Conservation (phyloP, 148 eudicot genomes). For the Chenopodium album region DNA sequence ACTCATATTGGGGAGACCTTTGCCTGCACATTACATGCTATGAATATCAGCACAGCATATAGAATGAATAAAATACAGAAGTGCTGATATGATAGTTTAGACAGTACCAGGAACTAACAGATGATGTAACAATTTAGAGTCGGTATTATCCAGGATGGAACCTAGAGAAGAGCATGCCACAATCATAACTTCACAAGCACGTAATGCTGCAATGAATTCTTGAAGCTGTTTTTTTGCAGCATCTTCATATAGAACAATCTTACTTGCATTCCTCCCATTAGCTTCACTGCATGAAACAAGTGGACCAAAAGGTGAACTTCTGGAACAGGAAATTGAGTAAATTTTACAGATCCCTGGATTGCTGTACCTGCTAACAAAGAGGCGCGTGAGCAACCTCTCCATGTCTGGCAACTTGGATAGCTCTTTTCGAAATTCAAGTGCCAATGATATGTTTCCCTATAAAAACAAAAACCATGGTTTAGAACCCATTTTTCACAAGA, state of each 20-base stretch:
- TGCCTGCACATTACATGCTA: constrained; percentile 47
- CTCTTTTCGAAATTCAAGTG: constrained; percentile 77
- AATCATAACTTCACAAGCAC: constrained; percentile 80
- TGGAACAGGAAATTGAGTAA: constrained; percentile 8
- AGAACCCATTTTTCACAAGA: background rate
- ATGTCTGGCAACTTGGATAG: constrained; percentile 81
- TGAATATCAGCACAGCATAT: constrained; percentile 19
- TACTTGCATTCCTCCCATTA: constrained; percentile 84
- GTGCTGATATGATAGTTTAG: constrained; percentile 3
- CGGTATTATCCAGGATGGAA: constrained; percentile 54
- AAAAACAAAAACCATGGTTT: constrained; percentile 29
- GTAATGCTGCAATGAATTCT: constrained; percentile 82
- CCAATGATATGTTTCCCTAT: constrained; percentile 57
- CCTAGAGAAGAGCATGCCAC: constrained; percentile 74
- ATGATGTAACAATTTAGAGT: constrained; percentile 61
- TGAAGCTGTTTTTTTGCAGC: constrained; percentile 87
- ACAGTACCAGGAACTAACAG: constrained; percentile 73
- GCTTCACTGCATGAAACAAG: constrained; percentile 61
- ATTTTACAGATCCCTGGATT: background rate
- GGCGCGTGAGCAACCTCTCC: constrained; percentile 86
- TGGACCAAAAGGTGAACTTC: background rate
- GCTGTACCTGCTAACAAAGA: constrained; percentile 76
- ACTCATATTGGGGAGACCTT: constrained; percentile 68
- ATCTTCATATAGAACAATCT: constrained; percentile 91
- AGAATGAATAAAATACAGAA: constrained; percentile 3